Base-by-base conservation (phyloP, 176 grass and related monocot genomes). In the Avena atlantica region DNA sequence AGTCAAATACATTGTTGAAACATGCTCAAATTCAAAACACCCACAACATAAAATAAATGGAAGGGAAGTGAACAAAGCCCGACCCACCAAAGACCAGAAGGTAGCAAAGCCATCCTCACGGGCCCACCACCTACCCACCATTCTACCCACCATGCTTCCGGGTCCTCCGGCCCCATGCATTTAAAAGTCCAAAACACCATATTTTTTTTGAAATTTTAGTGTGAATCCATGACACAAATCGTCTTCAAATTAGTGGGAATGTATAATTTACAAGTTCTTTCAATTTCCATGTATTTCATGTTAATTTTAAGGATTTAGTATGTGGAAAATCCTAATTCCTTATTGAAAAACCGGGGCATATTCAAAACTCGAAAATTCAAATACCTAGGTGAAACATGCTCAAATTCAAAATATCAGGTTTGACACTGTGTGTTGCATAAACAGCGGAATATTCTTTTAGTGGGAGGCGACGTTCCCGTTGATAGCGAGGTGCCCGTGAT, bases 51-150 rank as follows among this genome's bases (percentile, higher is more conserved):
- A 50, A n/a, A 73, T 12, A 23, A 19, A 13, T 5, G 1, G 24
- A 9, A 52, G 13, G 48, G 69, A 29, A 29, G 47, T 10, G 48
- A 29, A 76, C 25, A 56, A 34, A 34, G 74, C 74, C 74, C 50
- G 50, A 50, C 74, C 74, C 74, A 56, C 9, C 1, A 56, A 34
- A 56, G 25, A 56, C 23, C 23, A 50, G 15, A 40, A 19, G 73
- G 47, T 14, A 29, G 64, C 27, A 48, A 21, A 73, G 70, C 9
- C 70, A 48, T 73, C 21, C 6, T 21, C 4, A 74, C 51, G 21
- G 69, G 80, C 69, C 80, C 86, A 83, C 70, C 56, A 74, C 68
- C 83, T 36, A 68, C 61, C 61, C 23, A 50, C 48, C 48, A 50
- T 12, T 8, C 2, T 50, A 12, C 48, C 48, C 47, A 48, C 50